Base-by-base conservation (phyloP, 164 flowering plant species). In the Nymphaea thermarum region DNA sequence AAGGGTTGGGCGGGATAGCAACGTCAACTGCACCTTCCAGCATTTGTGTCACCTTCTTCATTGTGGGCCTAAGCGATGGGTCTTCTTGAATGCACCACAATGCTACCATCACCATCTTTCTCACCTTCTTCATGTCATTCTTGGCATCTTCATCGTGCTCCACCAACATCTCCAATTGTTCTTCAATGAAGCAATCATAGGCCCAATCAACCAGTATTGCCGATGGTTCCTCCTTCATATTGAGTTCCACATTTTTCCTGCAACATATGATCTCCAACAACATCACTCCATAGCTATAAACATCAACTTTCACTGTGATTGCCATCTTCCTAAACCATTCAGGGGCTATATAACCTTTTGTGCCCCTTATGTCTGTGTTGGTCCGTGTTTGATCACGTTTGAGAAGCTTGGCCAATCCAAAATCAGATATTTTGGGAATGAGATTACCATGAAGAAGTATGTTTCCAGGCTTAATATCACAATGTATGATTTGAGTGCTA, bases 351-450 rank as follows among this genome's bases (percentile, higher is more conserved):
- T 77, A 74, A 12, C 80, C 80, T 70, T 67, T 65, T 17, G 78
- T 78, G 41, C 80, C 80, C 18, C 74, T 62, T 3, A 66, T 67
- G 43, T 65, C 68, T 6, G 78, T 75, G 60, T 59, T 68, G 4
- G 76, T 78, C 59, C 68, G 59, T 18, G 76, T 74, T 43, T 75
- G 74, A 41, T 78, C 78, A 4, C 63, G 69, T 68, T 51, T 70
- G 43, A 74, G 15, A 43, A 78, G 68, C 71, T 78, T 75, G n/a
- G 78, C 76, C 2, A 75, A 43, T 0, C 81, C 81, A 70, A 79
- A 79, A 66, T 79, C 79, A 4, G 81, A 70, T 10, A 79, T 76
- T 62, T 79, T 79, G 0, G 76, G 75, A 4, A 68, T 71, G 65
- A 43, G 60, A 16, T 67, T 55, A 3, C 64, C 59, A 47, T 70